Evolutionary conservation across 129 eudicot genomes (phyloP), one percentile per base, ranked within the genome.

Genomic region (Flaveria robusta): DNA sequence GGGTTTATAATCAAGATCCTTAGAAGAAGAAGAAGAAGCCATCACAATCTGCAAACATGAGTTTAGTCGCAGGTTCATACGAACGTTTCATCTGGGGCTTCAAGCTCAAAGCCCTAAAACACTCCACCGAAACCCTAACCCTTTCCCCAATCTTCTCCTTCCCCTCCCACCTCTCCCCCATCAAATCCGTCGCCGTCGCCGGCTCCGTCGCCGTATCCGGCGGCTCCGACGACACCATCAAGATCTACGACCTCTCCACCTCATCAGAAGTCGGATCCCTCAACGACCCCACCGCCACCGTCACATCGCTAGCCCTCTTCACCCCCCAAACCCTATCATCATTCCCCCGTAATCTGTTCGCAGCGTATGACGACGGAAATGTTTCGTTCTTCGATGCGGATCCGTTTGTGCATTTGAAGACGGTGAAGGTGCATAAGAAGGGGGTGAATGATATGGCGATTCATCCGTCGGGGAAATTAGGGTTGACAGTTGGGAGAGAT

Each of bases 21-120:
- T 20, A 8, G 66, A 0, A 4, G 26, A 24, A 7, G 24, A 64
- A 39, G 52, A 65, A 9, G 2, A 22, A 23, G 7, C 70, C n/a
- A 55, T 55, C 69, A 58, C 24, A 34, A 49, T 16, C 78, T 23
- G 23, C n/a, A 23, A 63, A 60, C 27, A 94, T 94, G 98, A 85
- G 88, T 65, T 24, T 91, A 10, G 83, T 95, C 9, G 99, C 97
- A 7, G 99, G 99, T 6, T 95, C 99, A 31, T 95, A 95, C 88
- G 99, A 91, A 81, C 74, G 90, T 12, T 95, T 95, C 87, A 87
- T 95, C 0, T 95, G 97, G 99, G 99, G 99, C 2, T 95, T 87
- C 84, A 88, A 81, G 26, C 86, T 95, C 63, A 91, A 86, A 84
- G 47, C 89, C 79, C 84, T 67, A 6, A 90, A 90, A 74, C 47